Evolutionary conservation across 1,284 basidiomycete species (phyloP), one percentile per base, ranked within the genome.

Genomic region (Ceratobasidium sp.): DNA sequence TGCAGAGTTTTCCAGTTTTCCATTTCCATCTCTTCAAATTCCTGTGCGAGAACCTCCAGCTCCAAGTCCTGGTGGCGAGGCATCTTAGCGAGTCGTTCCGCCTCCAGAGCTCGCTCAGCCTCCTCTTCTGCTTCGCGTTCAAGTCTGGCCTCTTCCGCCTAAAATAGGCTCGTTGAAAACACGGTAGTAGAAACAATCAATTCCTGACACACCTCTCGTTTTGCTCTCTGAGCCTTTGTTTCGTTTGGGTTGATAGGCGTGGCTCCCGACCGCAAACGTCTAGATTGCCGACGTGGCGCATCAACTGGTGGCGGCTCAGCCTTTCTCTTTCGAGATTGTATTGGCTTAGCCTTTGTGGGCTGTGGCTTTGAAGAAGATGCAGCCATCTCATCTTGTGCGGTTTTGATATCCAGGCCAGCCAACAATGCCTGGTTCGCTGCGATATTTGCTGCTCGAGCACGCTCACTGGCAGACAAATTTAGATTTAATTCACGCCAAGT

Each of bases 381-480:
- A n/a, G 83, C 84, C 4, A 90, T 81, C n/a, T 81, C 79, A 6
- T 82, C 80, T 18, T 85, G 83, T 1, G 86, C 87, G 75, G 87
- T 86, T 75, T 87, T 86, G 39, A 93, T 81, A 21, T 90, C 86
- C 26, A 93, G 85, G 76, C 90, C 80, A 73, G 89, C 88, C 39
- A 93, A 83, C 8, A 93, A 82, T 10, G 87, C 89, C 50, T 86
- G 87, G 78, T 93, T 93, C 58, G 90, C 85, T 12, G 89, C 90
- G 62, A 93, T 92, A 76, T 92, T 93, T 8, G 87, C 88, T 77
- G 90, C 87, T 16, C 92, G 88, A 76, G 92, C 89, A 39, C 85
- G 80, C 80, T 93, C 92, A 77, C 91, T 92, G 75, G 16, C 5
- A 14, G 28, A 59, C n/a, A 46, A 39, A 45, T 69, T 16, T 52